Conservation (phyloP, 305 asterid genomes). For the Fraxinus dipetala region DNA sequence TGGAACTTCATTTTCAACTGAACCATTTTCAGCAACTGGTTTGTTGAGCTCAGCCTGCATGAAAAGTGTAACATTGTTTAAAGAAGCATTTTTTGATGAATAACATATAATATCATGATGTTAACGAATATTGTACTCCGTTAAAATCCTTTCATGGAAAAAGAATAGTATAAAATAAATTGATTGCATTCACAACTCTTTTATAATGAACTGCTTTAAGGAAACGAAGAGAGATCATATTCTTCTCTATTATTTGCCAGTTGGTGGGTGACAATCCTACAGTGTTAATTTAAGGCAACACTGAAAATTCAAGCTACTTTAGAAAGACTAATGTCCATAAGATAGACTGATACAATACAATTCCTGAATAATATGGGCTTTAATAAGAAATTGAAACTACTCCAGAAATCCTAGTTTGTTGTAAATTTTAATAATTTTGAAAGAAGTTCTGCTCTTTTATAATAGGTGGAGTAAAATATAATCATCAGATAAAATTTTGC, state of each 20-base stretch:
- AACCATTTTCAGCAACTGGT: conserved; percentile 48
- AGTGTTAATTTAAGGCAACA: not conserved
- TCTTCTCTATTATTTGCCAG: not conserved
- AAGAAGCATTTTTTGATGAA: conserved; percentile 7
- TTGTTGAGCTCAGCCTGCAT: conserved; percentile 79
- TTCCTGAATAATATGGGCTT: not conserved
- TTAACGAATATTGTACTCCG: not conserved
- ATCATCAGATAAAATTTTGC: not conserved
- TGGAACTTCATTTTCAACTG: conserved; percentile 37
- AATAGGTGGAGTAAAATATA: not conserved
- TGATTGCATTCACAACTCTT: not conserved
- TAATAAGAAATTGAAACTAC: not conserved
- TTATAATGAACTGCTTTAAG: not conserved
- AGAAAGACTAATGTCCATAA: not conserved
- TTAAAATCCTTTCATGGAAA: not conserved
- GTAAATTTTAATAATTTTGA: not conserved
- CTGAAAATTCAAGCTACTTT: not conserved
- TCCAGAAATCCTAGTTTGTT: not conserved
- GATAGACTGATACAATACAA: not conserved
- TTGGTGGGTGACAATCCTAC: not conserved
- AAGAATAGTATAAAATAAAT: not conserved
- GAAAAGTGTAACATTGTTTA: conserved; percentile 4
- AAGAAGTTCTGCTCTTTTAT: not conserved
- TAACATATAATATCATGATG: not conserved
- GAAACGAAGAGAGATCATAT: not conserved